phyloP scores from a whole-genome alignment of 2,329 filamentous ascomycete species.

The Colletotrichum sojae region DNA sequence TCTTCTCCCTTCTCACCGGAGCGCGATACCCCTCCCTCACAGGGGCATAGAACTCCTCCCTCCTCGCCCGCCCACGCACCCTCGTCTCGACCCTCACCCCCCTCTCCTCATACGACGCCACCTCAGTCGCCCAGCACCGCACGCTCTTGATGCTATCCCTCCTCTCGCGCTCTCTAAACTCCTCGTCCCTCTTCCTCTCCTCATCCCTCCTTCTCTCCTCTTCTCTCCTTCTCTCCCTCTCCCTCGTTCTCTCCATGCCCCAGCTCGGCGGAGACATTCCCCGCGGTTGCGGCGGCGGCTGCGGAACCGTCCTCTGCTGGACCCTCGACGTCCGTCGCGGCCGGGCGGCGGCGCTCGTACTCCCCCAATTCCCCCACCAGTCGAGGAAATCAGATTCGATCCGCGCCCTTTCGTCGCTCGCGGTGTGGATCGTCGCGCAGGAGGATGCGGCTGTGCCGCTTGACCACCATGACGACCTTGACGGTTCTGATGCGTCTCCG shows the following conservation, averaged over 20 bases:
- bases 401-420: background rate
- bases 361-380: too few relatives aligned
- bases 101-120: constrained; percentile 32
- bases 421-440: background rate
- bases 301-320: background rate
- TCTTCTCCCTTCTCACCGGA: too few relatives aligned
- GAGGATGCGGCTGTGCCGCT: too few relatives aligned
- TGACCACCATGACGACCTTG: too few relatives aligned
- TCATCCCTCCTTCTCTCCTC: background rate
- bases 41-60: background rate
- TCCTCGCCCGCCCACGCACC: background rate
- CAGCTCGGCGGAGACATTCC: too few relatives aligned
- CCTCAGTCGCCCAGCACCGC: constrained; percentile 30
- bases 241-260: too few relatives aligned
- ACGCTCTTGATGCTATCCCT: constrained; percentile 13
- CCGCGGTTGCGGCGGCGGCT: too few relatives aligned
- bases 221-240: too few relatives aligned
- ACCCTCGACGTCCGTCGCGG: background rate
- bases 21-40: too few relatives aligned
- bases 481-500: too few relatives aligned
- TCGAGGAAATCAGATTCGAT: too few relatives aligned
- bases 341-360: too few relatives aligned
- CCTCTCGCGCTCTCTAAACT: background rate
- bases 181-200: background rate
- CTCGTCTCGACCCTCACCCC: background rate